Conservation (phyloP, 2,329 filamentous ascomycete genomes). For the Aspergillus glaucus region DNA sequence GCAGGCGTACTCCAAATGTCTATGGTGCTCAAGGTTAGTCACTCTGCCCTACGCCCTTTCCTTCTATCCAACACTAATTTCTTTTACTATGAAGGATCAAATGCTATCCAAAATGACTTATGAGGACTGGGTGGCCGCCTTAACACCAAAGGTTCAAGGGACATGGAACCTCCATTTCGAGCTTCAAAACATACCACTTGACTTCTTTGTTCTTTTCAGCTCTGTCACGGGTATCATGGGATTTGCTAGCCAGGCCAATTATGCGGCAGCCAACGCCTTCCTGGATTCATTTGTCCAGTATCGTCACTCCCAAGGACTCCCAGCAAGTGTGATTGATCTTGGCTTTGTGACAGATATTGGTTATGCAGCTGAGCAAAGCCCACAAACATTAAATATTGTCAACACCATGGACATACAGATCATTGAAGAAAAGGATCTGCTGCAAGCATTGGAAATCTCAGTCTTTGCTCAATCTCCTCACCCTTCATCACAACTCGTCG, state of each 20-base stretch:
- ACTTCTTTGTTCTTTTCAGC: constrained; percentile 41
- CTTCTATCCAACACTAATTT: too few relatives aligned
- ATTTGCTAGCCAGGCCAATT: constrained; percentile 24
- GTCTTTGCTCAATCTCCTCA: constrained; percentile 1
- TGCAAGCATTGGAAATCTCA: constrained; percentile 3
- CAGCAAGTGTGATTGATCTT: constrained; percentile 11
- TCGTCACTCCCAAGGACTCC: constrained; percentile 11
- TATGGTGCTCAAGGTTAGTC: constrained; percentile 9
- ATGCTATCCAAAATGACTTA: constrained; percentile 24
- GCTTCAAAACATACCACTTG: constrained; percentile 17
- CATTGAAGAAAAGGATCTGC: constrained; percentile 4
- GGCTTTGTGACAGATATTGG: constrained; percentile 11
- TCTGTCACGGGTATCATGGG: constrained; percentile 29
- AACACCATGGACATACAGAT: constrained; percentile 9
- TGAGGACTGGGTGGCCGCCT: constrained; percentile 24
- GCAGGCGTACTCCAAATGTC: constrained; percentile 17
- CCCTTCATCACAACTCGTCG: not conserved
- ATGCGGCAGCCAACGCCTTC: constrained; percentile 33
- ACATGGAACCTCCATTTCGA: constrained; percentile 24
- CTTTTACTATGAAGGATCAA: not conserved
- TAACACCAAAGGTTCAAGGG: constrained; percentile 27
- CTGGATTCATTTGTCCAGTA: constrained; percentile 22
- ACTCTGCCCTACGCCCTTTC: not conserved
- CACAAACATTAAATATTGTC: constrained; percentile 11
- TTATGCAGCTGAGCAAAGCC: constrained; percentile 4